Evolutionary conservation across 2,329 filamentous ascomycete species (phyloP), one percentile per base, ranked within the genome.

Genomic region (Fusarium siculi): DNA sequence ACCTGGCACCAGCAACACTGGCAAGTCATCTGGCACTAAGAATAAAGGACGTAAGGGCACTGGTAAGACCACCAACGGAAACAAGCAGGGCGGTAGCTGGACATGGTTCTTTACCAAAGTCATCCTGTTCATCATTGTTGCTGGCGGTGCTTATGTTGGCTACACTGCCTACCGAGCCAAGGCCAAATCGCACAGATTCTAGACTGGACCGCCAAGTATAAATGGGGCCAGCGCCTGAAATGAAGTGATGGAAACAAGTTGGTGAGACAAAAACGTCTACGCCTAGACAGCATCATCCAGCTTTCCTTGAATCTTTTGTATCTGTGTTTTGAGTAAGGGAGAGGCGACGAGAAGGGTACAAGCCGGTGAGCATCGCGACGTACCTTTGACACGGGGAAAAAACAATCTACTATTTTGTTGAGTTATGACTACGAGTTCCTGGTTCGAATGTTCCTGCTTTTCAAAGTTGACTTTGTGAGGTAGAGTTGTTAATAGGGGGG

Each of bases 111-210:
- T 98, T 71, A 87, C 95, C 82, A 98, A 98, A 89, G 87, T 94
- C 70, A 80, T 98, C 66, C 78, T 97, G 68, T 93, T 97, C 82
- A 85, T 93, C 72, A 81, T 91, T 36, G 89, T 91, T 21, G 77
- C 92, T 49, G 93, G 87, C 15, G 95, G 93, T 74, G 93, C 81
- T 9, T 99, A 98, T 81, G 90, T 95, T 49, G 96, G 94, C 34
- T 98, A 88, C 81, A 98, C 95, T 11, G 88, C 92, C 50, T 99
- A 93, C 84, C 89, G 95, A 80, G 83, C 92, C 72, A 91, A 88
- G 82, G 86, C 85, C 81, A 89, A 89, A 80, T 86, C 84, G 73
- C 88, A 89, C 80, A 84, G 89, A 36, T 91, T 90, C 77, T 91
- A 82, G 80, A 66, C 55, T n/a, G 56, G 46, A 30, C 15, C n/a